Evolutionary conservation across 805 yeast genomes (phyloP).

Genomic region (Metschnikowia reukaufii): DNA sequence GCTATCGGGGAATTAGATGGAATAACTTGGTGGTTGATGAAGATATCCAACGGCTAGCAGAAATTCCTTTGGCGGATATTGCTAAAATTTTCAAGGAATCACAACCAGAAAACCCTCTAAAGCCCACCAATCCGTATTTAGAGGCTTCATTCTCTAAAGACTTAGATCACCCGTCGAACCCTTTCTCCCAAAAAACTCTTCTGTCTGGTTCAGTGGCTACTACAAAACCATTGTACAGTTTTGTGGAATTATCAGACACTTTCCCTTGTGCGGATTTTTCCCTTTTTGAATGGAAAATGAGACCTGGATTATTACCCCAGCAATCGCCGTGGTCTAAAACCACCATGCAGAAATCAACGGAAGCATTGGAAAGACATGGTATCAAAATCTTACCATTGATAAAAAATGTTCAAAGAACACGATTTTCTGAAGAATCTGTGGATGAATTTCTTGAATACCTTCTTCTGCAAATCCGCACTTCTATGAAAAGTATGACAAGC

Average conservation of each 20-base stretch:
- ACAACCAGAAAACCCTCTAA: background rate
- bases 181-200: too few species aligned
- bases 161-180: too few species aligned
- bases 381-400: background rate
- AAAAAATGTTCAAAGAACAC: background rate
- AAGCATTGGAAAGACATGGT: background rate
- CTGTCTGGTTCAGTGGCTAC: too few species aligned
- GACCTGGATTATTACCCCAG: background rate
- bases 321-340: background rate
- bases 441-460: background rate
- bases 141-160: too few species aligned
- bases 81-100: conserved; percentile 22
- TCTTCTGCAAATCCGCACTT: background rate
- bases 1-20: conserved; percentile 43
- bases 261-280: conserved; percentile 1
- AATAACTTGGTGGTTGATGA: conserved; percentile 34
- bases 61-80: conserved; percentile 35
- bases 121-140: too few species aligned
- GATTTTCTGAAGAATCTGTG: background rate
- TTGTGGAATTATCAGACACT: conserved; percentile 1
- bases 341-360: background rate
- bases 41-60: conserved; percentile 32
- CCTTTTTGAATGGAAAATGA: background rate
- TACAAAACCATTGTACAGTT: conserved; percentile 2
- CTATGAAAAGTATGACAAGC: background rate